These are phyloP conservation scores for Lactarius psammicola DNA, from an alignment of 768 basidiomycete genomes.

Conservation along the genomic window DNA sequence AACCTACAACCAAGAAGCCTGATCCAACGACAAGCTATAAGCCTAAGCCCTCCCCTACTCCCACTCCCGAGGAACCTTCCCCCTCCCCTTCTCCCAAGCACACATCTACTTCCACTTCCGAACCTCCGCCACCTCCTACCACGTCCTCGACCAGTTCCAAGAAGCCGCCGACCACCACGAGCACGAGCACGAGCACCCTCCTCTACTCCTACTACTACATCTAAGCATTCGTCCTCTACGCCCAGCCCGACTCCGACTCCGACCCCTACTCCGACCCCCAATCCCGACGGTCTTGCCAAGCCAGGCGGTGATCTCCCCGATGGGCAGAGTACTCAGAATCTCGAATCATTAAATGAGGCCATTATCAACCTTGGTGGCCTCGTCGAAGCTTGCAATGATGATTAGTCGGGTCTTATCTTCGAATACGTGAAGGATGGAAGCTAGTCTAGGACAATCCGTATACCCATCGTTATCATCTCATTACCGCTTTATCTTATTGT, in stretches of 20 bases:
- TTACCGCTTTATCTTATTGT: conserved; percentile 18
- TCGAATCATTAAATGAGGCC: neutral
- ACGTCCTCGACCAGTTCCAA: conserved; percentile 4
- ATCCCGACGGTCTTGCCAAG: conserved; percentile 8
- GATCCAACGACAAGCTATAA: neutral
- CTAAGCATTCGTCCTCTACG: neutral
- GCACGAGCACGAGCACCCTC: neutral
- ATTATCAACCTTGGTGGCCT: conserved; percentile 10
- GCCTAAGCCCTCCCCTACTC: neutral
- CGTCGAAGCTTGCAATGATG: neutral
- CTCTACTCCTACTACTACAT: neutral
- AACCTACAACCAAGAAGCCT: neutral
- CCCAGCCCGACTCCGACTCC: conserved; percentile 3
- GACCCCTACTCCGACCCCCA: neutral
- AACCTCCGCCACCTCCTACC: conserved; percentile 14
- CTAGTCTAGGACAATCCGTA: neutral
- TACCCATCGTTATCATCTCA: conserved; percentile 17
- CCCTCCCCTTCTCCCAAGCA: neutral
- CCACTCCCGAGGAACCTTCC: neutral
- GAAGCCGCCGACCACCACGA: neutral
- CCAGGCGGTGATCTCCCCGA: neutral
- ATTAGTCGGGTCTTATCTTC: neutral
- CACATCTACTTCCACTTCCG: neutral
- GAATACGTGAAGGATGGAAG: neutral
- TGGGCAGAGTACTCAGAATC: neutral